Evolutionary conservation across 106 monocot genomes (phyloP).

Genomic region (Dioscorea alata): DNA sequence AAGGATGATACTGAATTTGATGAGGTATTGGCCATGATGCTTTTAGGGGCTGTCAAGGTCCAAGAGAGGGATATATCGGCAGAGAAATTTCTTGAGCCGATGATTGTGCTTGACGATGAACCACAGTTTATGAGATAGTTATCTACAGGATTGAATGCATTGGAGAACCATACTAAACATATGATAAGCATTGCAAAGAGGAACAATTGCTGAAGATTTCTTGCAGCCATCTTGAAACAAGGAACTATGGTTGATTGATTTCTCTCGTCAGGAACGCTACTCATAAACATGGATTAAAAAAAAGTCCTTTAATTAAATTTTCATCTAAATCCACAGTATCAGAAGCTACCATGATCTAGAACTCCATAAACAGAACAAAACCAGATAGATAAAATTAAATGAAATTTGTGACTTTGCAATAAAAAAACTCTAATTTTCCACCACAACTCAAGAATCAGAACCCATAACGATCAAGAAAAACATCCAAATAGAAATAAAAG

Average conservation of each 20-base stretch:
- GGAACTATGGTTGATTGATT: not conserved
- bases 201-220: not conserved
- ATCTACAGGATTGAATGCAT: conserved; percentile 49
- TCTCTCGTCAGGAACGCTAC: not conserved
- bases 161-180: not conserved
- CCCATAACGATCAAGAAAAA: not conserved
- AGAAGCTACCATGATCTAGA: not conserved
- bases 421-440: not conserved
- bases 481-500: not conserved
- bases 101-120: conserved; percentile 29
- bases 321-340: not conserved
- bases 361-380: not conserved
- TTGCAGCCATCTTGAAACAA: conserved; percentile 2
- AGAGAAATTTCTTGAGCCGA: conserved; percentile 30
- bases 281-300: not conserved
- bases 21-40: conserved; percentile 28
- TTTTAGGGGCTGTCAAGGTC: conserved; percentile 22
- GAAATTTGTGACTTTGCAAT: too few species aligned
- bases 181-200: conserved; percentile 4
- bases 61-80: conserved; percentile 35
- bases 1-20: conserved; percentile 26
- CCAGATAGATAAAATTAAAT: too few species aligned
- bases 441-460: not conserved
- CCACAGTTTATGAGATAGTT: conserved; percentile 84
- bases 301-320: not conserved